A percentile compares a stretch with the other conserved stretches of the same genome.
Conservation (phyloP, 345 rosid species). For the Ricinus communis region DNA sequence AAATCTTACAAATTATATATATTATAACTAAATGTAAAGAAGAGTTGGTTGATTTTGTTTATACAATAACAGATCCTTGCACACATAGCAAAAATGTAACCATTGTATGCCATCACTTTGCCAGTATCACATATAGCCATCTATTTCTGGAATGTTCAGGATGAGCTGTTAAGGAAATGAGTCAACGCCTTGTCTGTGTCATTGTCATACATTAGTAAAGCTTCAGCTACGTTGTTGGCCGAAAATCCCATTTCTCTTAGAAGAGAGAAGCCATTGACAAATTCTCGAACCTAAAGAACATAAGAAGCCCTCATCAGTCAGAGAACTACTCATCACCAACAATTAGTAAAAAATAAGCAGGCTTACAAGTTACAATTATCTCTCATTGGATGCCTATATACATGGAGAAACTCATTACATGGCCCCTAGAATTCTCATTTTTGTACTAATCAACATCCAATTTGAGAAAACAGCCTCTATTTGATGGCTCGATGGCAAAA, state of each 20-base stretch:
- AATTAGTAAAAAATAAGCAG: too few relatives aligned
- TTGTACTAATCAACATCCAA: background rate
- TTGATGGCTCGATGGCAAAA: background rate
- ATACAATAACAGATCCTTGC: background rate
- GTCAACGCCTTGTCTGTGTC: conserved; percentile 78
- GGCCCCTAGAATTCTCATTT: background rate
- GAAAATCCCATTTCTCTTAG: conserved; percentile 88
- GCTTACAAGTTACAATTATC: background rate
- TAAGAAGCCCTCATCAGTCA: background rate
- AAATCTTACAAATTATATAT: too few relatives aligned
- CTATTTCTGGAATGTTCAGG: background rate
- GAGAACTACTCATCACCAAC: background rate
- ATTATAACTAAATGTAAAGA: too few relatives aligned
- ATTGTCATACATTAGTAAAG: conserved; percentile 61
- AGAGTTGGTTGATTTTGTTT: background rate
- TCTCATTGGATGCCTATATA: fast-evolving
- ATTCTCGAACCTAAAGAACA: conserved; percentile 59
- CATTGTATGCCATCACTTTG: background rate
- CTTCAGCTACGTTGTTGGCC: conserved; percentile 58
- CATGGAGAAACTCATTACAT: background rate
- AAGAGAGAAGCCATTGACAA: conserved; percentile 51
- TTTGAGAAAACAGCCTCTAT: background rate
- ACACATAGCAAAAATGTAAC: background rate
- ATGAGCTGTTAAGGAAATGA: conserved; percentile 29
- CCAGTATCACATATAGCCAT: background rate